phyloP scores from a whole-genome alignment of 805 yeast genomes.

The Metschnikowia henanensis region DNA sequence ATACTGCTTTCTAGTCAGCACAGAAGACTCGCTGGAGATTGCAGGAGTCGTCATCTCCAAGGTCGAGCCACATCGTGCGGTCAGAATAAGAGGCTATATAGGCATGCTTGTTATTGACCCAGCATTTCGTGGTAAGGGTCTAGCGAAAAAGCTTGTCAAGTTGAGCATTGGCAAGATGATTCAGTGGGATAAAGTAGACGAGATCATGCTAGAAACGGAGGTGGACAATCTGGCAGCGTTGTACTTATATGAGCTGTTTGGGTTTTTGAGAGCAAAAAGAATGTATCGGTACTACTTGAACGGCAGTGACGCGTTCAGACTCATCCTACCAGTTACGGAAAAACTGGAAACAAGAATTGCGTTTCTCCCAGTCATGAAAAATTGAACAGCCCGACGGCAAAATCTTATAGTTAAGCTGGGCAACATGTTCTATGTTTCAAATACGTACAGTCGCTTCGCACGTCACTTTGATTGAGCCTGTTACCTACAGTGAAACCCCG shows the following conservation, averaged over 20 bases:
- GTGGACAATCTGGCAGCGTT: slow-evolving; percentile 75
- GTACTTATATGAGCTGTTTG: slow-evolving; percentile 68
- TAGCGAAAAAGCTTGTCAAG: slow-evolving; percentile 72
- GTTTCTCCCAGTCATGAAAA: slow-evolving; percentile 34
- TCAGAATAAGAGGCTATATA: slow-evolving; percentile 82
- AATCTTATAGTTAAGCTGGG: too few relatives aligned
- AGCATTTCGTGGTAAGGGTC: slow-evolving; percentile 70
- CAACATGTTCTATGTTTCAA: too few relatives aligned
- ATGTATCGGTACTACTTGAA: slow-evolving; percentile 86
- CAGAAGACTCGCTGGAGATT: slow-evolving; percentile 32
- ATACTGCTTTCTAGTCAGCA: slow-evolving; percentile 65
- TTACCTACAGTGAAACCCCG: too few relatives aligned
- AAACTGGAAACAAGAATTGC: slow-evolving; percentile 49
- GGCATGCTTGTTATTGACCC: slow-evolving; percentile 93
- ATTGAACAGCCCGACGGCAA: too few relatives aligned
- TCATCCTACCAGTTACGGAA: slow-evolving; percentile 77
- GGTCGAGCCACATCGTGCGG: slow-evolving; percentile 71
- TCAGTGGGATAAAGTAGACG: slow-evolving; percentile 67
- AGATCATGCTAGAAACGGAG: slow-evolving; percentile 91
- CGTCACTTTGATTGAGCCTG: too few relatives aligned
- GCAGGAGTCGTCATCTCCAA: slow-evolving; percentile 89
- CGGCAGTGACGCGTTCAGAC: slow-evolving; percentile 89
- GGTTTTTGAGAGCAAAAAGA: slow-evolving; percentile 72
- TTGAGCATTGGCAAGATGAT: slow-evolving; percentile 65
- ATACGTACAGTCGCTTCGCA: too few relatives aligned